Base-by-base conservation (phyloP, 345 rosid genomes). In the Eucalyptus microcorys region DNA sequence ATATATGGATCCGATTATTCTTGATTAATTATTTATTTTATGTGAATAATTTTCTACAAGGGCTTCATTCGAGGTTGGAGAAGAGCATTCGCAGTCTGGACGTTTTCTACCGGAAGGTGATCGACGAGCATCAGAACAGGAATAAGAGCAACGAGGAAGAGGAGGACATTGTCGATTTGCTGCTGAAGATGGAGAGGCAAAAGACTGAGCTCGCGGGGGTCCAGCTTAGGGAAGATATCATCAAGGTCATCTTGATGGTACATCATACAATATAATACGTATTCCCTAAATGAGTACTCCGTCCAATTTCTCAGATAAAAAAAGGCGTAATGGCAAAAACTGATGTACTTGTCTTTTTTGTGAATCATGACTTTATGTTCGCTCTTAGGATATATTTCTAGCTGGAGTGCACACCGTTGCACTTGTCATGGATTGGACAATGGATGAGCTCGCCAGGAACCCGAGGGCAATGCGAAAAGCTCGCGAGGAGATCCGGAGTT, bases 361-460 rank as follows among this genome's bases (percentile, higher is more conserved):
- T n/a, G 76, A n/a, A 30, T 64, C 37, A 2, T 64, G 68, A 61
- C 43, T 87, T 87, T 37, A 5, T 32, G 34, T 21, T 40, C 34
- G 14, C 76, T 14, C 76, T n/a, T 87, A 92, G 95, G 53, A 94
- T 68, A 83, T 94, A 59, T 86, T 93, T 19, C 4, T 93, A 45
- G 96, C 89, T 7, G 89, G 92, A 49, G 88, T 89, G 11, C 90
- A 90, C 89, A 89, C 92, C 5, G 47, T 61, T 15, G 88, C 93
- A 49, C 40, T 47, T 26, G 37, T 87, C 34, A 87, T 90, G 88
- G 87, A 87, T 14, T 93, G 96, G 95, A 91, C 95, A 11, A 92
- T 92, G 93, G 53, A 95, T 6, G 94, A 93, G 89, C 91, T 94
- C 3, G 55, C 43, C 22, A 91, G 89, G 89, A 94, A 93, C 86